Conservation (phyloP, 1,284 basidiomycete species). For the Gastroboletus turbinatus region DNA sequence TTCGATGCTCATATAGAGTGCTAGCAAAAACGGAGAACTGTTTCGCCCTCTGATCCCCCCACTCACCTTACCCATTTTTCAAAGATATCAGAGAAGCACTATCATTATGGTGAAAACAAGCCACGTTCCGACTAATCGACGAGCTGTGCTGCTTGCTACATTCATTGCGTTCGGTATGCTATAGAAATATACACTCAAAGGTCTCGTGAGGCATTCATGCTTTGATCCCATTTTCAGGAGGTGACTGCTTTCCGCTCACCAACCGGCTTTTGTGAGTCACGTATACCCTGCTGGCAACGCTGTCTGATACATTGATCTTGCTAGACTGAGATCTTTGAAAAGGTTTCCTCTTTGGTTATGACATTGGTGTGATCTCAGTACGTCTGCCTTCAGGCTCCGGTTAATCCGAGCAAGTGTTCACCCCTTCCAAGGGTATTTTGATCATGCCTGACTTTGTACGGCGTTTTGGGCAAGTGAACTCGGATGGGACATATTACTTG, state of each 20-base stretch:
- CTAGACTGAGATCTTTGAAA: slow-evolving; percentile 8
- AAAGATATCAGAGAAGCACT: not conserved
- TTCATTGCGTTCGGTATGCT: slow-evolving; percentile 52
- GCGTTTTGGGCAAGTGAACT: slow-evolving; percentile 60
- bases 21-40: not conserved
- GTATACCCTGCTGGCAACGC: not conserved
- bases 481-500: slow-evolving; percentile 51
- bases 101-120: slow-evolving; percentile 1
- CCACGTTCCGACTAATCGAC: slow-evolving; percentile 12
- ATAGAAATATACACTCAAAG: not conserved
- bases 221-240: slow-evolving; percentile 5
- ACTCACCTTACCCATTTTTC: not conserved
- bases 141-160: slow-evolving; percentile 46
- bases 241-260: slow-evolving; percentile 1
- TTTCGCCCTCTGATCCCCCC: not conserved
- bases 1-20: slow-evolving; percentile 1
- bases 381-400: slow-evolving; percentile 7
- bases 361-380: slow-evolving; percentile 68
- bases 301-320: not conserved
- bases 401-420: not conserved
- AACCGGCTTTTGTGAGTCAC: not conserved
- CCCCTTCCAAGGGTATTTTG: slow-evolving; percentile 58
- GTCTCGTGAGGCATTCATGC: slow-evolving; percentile 22
- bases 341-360: slow-evolving; percentile 67
- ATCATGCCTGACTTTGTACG: slow-evolving; percentile 77